Conservation (phyloP, 495 filamentous ascomycete genomes). For the Aspergillus bridgeri region DNA sequence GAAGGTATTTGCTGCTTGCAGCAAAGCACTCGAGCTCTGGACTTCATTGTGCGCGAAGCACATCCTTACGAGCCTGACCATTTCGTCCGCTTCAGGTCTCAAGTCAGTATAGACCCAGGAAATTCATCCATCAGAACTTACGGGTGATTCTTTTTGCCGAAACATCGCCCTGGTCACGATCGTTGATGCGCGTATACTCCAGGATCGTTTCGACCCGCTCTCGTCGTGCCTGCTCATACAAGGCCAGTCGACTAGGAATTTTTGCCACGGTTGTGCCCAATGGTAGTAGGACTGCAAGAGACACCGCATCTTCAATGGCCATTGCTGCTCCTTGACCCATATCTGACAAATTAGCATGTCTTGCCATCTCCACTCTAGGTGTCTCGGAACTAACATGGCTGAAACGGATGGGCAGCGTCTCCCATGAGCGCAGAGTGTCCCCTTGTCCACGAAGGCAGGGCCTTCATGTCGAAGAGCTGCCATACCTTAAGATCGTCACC, state of each 20-base stretch:
- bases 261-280: constrained; percentile 34
- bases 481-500: constrained; percentile 50
- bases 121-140: background rate
- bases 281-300: constrained; percentile 51
- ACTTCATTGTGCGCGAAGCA: background rate
- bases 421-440: constrained; percentile 50
- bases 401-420: constrained; percentile 61
- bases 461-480: constrained; percentile 57
- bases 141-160: background rate
- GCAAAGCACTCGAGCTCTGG: background rate
- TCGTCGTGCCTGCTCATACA: constrained; percentile 51
- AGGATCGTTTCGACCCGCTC: constrained; percentile 19
- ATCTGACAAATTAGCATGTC: constrained; percentile 18
- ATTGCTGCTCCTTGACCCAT: constrained; percentile 54
- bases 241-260: constrained; percentile 43
- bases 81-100: background rate
- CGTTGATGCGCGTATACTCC: constrained; percentile 11
- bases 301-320: constrained; percentile 59
- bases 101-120: background rate
- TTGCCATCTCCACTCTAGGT: background rate
- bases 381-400: constrained; percentile 32
- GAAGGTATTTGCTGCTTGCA: background rate
- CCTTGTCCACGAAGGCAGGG: constrained; percentile 47
- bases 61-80: background rate
- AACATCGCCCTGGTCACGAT: background rate